Conservation (phyloP, 1,284 basidiomycete genomes). For the Dichomitus squalens region DNA sequence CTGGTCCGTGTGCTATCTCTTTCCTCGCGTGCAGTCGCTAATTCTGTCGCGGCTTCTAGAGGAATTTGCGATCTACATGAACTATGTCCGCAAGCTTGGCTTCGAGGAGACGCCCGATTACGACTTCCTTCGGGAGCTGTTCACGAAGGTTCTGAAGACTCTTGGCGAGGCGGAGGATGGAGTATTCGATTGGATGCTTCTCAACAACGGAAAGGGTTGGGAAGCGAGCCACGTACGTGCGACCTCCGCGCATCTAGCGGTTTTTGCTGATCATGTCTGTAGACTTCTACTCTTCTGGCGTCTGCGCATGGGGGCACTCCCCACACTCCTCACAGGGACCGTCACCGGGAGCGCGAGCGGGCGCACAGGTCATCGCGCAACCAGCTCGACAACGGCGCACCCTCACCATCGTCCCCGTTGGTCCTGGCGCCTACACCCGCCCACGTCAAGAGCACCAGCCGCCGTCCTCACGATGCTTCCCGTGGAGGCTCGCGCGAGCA, state of each 20-base stretch:
- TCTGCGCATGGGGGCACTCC: constrained; percentile 56
- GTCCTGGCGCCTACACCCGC: constrained; percentile 65
- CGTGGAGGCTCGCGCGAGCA: constrained; percentile 48
- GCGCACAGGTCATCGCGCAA: constrained; percentile 59
- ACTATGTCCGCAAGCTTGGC: constrained; percentile 94
- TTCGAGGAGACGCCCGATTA: constrained; percentile 98
- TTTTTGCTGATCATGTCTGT: constrained; percentile 2
- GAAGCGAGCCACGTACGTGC: constrained; percentile 69
- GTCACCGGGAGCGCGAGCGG: constrained; percentile 47
- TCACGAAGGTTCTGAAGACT: constrained; percentile 90
- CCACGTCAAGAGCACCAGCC: constrained; percentile 56
- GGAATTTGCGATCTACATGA: constrained; percentile 97
- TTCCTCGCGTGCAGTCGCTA: neutral
- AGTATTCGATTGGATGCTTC: constrained; percentile 95
- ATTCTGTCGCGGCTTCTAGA: constrained; percentile 50
- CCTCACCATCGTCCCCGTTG: constrained; percentile 53
- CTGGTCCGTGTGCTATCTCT: constrained; percentile 59
- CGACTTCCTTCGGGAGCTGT: constrained; percentile 94
- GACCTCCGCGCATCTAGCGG: neutral
- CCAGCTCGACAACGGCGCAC: constrained; percentile 47
- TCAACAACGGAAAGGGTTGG: constrained; percentile 90
- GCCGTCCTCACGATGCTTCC: constrained; percentile 47
- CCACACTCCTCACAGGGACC: constrained; percentile 56
- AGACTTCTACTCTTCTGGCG: constrained; percentile 50
- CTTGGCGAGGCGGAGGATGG: constrained; percentile 91